Base-by-base conservation (phyloP, 106 monocot genomes). In the Ottelia alismoides region DNA sequence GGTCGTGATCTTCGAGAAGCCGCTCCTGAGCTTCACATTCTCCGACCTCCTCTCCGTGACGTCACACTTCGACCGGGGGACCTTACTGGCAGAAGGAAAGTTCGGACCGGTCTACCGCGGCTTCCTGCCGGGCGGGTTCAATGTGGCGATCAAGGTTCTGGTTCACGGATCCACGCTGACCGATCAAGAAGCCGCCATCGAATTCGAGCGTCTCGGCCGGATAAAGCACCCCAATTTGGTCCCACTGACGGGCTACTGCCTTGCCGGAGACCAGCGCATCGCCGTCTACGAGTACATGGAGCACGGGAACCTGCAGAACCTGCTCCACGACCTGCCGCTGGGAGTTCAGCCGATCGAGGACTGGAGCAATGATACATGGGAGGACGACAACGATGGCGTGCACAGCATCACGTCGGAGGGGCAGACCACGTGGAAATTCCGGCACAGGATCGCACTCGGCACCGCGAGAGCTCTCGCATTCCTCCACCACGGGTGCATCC, bases 231-330 rank as follows among this genome's bases (percentile, higher is more conserved):
- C 72, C 10, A 94, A 94, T 51, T 29, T 94, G 27, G 74, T 94
- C 2, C 94, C 88, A 6, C 78, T 94, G 10, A 73, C 84, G 25
- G 94, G 94, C 21, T 94, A 84, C 69, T 94, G 94, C 67, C 74
- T 88, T 31, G 55, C 84, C 3, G 94, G 92, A 20, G 73, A 55
- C 27, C 67, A 81, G 57, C 88, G 78, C 59, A 70, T 94, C 14
- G 29, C 78, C 1, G 62, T 94, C 1, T 84, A 84, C 48, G 84
- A 94, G 58, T 94, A 94, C 78, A 88, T 94, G 73, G 84, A 88
- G 49, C 72, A 70, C 18, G 88, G 94, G 14, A 84, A 94, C 65
- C 68, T 94, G 17, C 78, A 76, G 68, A 83, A 78, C 28, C 88
- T 88, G 94, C 78, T 94, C 51, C 80, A 94, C 55, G 94, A 94